Conservation (phyloP, 768 basidiomycete genomes). For the Amanita polypyramis region DNA sequence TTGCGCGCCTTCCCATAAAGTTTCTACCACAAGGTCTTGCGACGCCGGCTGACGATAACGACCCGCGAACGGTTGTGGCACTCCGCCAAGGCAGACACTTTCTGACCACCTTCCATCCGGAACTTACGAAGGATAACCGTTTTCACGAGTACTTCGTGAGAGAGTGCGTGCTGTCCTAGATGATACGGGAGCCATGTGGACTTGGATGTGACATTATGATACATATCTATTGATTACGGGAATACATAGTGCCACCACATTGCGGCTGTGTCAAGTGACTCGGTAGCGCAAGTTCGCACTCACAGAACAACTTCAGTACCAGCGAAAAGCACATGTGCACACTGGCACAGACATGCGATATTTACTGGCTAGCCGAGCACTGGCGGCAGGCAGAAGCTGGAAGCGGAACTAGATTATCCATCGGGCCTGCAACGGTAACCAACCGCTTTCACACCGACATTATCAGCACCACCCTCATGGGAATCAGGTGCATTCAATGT, state of each 20-base stretch:
- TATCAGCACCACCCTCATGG: background rate
- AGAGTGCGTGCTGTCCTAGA: conserved; percentile 46
- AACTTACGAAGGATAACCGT: conserved; percentile 76
- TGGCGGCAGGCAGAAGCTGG: too few relatives aligned
- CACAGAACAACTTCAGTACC: too few relatives aligned
- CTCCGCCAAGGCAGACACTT: conserved; percentile 77
- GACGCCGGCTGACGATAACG: conserved; percentile 35
- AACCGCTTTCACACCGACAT: background rate
- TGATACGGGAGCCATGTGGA: background rate
- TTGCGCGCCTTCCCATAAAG: conserved; percentile 18
- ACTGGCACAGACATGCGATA: too few relatives aligned
- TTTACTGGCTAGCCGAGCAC: too few relatives aligned
- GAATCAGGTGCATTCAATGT: too few relatives aligned
- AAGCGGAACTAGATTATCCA: too few relatives aligned
- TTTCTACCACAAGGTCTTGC: conserved; percentile 27
- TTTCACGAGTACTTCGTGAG: conserved; percentile 89
- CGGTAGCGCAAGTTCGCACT: too few relatives aligned
- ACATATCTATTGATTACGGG: background rate
- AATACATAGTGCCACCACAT: background rate
- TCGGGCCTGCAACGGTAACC: too few relatives aligned
- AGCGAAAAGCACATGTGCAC: too few relatives aligned
- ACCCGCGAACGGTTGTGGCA: conserved; percentile 69
- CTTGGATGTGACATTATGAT: background rate
- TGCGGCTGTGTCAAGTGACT: too few relatives aligned
- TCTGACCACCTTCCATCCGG: conserved; percentile 90